Evolutionary conservation across 176 grass and related monocot species (phyloP).

Genomic region (Bolboschoenus planiculmis): DNA sequence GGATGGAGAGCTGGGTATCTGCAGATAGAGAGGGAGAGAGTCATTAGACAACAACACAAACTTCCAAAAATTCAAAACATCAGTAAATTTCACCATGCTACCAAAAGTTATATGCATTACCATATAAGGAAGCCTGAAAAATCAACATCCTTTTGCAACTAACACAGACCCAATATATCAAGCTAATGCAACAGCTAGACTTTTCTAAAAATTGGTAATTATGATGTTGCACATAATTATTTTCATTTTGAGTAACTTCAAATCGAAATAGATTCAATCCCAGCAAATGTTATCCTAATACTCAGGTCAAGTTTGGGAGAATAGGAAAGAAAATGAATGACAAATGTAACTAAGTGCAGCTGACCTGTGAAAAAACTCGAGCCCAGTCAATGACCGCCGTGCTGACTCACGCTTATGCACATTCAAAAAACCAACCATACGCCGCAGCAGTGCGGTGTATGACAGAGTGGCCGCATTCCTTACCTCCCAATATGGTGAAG

Average conservation of each 20-base stretch:
- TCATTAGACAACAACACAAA: background rate
- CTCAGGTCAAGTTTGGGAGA: background rate
- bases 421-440: conserved; percentile 94
- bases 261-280: background rate
- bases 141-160: background rate
- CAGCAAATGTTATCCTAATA: background rate
- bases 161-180: background rate
- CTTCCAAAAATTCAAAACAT: background rate
- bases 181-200: background rate
- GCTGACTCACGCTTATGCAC: conserved; percentile 70
- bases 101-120: background rate
- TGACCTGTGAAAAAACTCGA: conserved; percentile 98
- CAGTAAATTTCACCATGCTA: background rate
- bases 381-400: conserved; percentile 74
- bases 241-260: background rate
- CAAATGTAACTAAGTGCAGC: conserved; percentile 20
- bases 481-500: conserved; percentile 97
- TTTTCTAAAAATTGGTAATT: background rate
- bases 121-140: background rate
- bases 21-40: conserved; percentile 31
- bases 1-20: conserved; percentile 93
- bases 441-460: conserved; percentile 74
- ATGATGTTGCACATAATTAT: background rate
- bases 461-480: conserved; percentile 87
- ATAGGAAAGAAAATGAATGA: background rate